Evolutionary conservation across 2,329 filamentous ascomycete genomes (phyloP).

Genomic region (Curvularia lunata): DNA sequence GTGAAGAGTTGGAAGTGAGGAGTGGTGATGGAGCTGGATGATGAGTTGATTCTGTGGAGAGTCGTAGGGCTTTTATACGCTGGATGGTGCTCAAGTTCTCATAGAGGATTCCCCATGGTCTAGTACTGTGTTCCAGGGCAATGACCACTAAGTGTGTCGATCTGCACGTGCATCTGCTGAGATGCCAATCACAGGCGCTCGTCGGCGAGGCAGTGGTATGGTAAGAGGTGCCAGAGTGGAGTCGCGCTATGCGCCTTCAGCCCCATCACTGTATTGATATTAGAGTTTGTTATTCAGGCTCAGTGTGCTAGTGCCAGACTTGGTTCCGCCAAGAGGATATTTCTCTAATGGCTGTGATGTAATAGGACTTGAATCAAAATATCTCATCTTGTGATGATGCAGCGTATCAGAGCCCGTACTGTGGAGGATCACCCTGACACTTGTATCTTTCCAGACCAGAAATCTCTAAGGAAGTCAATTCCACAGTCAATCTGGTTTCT

Average conservation of each 20-base stretch:
- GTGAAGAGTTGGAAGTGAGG: conserved; percentile 2
- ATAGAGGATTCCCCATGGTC: not conserved
- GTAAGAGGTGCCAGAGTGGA: not conserved
- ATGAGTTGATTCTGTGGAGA: conserved; percentile 5
- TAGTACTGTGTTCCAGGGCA: not conserved
- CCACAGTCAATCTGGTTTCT: not conserved
- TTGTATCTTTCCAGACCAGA: not conserved
- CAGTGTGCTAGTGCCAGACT: not conserved
- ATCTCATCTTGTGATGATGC: not conserved
- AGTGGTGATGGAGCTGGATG: conserved; percentile 12
- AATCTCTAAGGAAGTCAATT: not conserved
- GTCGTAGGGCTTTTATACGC: conserved; percentile 11
- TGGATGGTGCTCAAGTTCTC: not conserved
- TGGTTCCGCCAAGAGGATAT: not conserved
- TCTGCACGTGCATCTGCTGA: conserved; percentile 5
- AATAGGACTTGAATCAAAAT: not conserved
- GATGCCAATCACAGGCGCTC: conserved; percentile 3
- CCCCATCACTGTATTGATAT: not conserved
- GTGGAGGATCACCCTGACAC: not conserved
- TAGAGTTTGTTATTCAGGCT: not conserved
- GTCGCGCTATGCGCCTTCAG: not conserved
- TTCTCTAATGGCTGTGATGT: not conserved
- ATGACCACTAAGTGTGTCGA: conserved; percentile 6
- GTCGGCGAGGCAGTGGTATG: not conserved
- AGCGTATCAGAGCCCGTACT: not conserved